Evolutionary conservation across 1,139 yeast species (phyloP), one percentile per base, ranked within the genome.

Genomic region (Zygosaccharomyces pseudobailii): DNA sequence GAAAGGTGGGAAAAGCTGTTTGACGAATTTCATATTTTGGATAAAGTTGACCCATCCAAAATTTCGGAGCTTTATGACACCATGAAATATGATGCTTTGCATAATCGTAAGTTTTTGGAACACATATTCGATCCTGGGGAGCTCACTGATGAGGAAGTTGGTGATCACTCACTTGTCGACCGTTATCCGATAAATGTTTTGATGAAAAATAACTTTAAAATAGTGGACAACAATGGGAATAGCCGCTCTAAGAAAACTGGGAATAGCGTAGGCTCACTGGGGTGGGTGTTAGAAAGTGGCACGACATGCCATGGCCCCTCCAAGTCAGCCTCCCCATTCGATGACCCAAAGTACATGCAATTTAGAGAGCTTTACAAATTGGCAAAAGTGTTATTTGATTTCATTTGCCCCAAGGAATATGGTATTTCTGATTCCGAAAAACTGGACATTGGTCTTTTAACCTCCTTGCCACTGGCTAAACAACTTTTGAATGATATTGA

Each of bases 1-100:
- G 99, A 94, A 70, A 78, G 99, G 63, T 94, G 99, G 99, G 97
- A 92, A 60, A 94, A 94, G 66, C 73, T 94, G 43, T 94, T 94
- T 68, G 87, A 82, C 57, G 99, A 94, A 67, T 94, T 94, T 69
- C 82, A 84, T 30, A 82, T 87, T 43, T 95, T 89, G 42, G 99
- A 94, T 58, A 94, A 94, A 68, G 96, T 95, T 1, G 98, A 94
- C 68, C 99, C 99, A 19, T 85, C 97, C 2, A 92, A 92, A 69
- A 92, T 94, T 49, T 86, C 96, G 38, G 99, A 94, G 68, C 75
- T 94, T 52, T 94, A 94, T 64, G 99, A 94, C 67, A 90, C 99
- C 1, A 92, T 94, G 97, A 94, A 94, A 69, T 92, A 87, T 63
- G 99, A 94, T 70, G 98, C 97, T 6, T 74, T 94, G 51, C 99